These are phyloP conservation scores for Zoysia pacifica DNA, from an alignment of 176 grass and related monocot species.

Conservation along the genomic window DNA sequence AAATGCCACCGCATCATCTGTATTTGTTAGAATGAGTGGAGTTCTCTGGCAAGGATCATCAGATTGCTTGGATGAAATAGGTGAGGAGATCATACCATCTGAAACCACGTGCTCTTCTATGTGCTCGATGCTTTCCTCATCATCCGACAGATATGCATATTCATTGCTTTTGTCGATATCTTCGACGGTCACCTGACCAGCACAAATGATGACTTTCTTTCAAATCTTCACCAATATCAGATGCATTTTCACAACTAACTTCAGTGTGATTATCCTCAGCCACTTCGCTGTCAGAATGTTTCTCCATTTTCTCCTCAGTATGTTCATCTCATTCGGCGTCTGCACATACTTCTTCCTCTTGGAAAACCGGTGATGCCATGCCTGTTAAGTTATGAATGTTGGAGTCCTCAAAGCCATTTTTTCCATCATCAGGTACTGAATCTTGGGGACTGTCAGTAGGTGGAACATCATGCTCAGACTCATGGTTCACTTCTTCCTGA, in stretches of 20 bases:
- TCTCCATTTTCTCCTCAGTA: conserved; percentile 20
- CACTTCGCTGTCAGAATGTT: conserved; percentile 22
- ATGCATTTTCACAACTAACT: conserved; percentile 32
- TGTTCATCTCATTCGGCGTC: conserved; percentile 11
- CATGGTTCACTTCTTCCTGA: conserved; percentile 43
- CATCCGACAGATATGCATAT: conserved; percentile 32
- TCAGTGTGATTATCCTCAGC: conserved; percentile 24
- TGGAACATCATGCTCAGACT: conserved; percentile 33
- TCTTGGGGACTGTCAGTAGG: conserved; percentile 46
- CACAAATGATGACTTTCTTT: conserved; percentile 34
- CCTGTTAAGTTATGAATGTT: conserved; percentile 32
- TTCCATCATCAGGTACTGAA: conserved; percentile 44
- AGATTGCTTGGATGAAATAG: conserved; percentile 43
- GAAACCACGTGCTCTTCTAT: conserved; percentile 41
- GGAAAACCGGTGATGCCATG: conserved; percentile 18
- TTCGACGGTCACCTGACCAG: conserved; percentile 29
- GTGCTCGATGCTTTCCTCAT: conserved; percentile 31
- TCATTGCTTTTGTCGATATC: conserved; percentile 31
- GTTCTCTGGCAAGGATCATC: conserved; percentile 37
- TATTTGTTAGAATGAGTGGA: conserved; percentile 22
- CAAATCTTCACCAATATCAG: conserved; percentile 38
- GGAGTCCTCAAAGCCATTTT: conserved; percentile 45
- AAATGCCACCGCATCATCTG: conserved; percentile 11
- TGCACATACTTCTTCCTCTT: conserved; percentile 41
- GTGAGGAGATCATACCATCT: conserved; percentile 41